Conservation (phyloP, 306 rosid genomes). For the Alnus glutinosa region DNA sequence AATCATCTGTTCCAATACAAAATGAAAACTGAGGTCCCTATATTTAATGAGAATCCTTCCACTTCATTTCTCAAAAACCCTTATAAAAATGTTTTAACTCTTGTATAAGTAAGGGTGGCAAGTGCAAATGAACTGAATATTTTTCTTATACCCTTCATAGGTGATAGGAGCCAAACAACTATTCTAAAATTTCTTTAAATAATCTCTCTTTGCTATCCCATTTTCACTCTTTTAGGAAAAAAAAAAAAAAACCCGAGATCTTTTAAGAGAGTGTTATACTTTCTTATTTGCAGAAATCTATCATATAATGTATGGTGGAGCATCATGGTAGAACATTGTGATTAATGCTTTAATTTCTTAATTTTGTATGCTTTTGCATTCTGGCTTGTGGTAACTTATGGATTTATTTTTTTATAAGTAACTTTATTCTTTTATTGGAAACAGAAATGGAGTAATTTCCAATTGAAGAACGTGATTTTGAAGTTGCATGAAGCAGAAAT, state of each 20-base stretch:
- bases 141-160: neutral
- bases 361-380: neutral
- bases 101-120: neutral
- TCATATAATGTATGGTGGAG: neutral
- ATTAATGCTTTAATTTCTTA: neutral
- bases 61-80: neutral
- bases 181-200: neutral
- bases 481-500: conserved; percentile 11
- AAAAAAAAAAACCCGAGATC: neutral
- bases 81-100: neutral
- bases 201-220: neutral
- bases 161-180: neutral
- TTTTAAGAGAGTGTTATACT: neutral
- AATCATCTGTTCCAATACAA: neutral
- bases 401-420: neutral
- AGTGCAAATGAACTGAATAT: neutral
- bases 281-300: neutral
- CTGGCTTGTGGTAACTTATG: neutral
- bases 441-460: conserved; percentile 17
- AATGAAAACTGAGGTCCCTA: neutral
- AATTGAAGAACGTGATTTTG: conserved; percentile 24
- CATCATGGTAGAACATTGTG: neutral
- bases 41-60: neutral
- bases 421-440: neutral
- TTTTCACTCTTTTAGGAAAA: neutral